Base-by-base conservation (phyloP, 106 monocot species). In the Acorus gramineus region DNA sequence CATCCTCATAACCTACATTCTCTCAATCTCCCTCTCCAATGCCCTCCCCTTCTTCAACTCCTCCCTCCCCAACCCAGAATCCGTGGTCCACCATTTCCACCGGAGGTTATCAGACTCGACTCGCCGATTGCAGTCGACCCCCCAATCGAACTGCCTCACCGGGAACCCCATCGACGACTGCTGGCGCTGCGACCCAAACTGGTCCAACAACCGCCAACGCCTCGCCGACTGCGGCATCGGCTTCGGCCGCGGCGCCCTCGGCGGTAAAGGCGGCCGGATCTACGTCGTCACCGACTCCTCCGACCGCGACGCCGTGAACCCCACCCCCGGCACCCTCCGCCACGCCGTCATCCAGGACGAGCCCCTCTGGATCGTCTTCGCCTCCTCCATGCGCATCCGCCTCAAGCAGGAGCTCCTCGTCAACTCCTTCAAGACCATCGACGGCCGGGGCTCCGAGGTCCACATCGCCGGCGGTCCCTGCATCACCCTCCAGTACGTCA, bases 351-450 rank as follows among this genome's bases (percentile, higher is more conserved):
- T 87, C 70, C 83, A 87, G 59, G 78, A 80, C 14, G 78, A 62
- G 0, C 87, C 87, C 10, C 73, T 88, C 55, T 84, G 87, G 87
- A 88, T 88, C 67, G 71, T 65, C 58, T 88, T 88, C 78, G 59
- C 80, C 77, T 11, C 58, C 47, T 65, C 73, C 71, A 80, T 79
- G 80, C 67, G 56, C 72, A 84, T 88, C 80, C 74, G 60, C n/a
- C 87, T 88, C 44, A 14, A 68, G 61, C 53, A 78, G 46, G 87
- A 87, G 74, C 83, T 87, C 57, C 63, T 87, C 57, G 75, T 87
- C 51, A 87, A 78, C 78, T 78, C 72, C 78, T 87, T 83, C 80
- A 87, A 87, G 61, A 87, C 87, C 57, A 75, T 87, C 63, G 87
- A 84, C 73, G 84, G 84, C 58, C 83, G 87, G 42, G 87, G 87